phyloP scores from a whole-genome alignment of 1,284 basidiomycete genomes.

The Pseudozyma thailandica region DNA sequence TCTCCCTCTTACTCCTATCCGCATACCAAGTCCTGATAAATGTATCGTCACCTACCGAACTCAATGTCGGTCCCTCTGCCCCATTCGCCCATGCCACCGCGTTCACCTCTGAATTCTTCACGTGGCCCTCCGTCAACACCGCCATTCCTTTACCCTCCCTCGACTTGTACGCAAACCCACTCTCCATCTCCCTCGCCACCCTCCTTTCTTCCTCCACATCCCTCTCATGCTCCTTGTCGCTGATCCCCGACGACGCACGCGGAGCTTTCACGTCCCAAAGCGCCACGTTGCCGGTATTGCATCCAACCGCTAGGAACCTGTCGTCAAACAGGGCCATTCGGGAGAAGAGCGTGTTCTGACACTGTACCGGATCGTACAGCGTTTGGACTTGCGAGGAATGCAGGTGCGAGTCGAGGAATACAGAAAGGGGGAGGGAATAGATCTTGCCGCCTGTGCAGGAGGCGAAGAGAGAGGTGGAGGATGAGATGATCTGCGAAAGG shows the following conservation, averaged over 20 bases:
- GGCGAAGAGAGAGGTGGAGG: constrained; percentile 44
- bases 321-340: constrained; percentile 61
- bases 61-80: constrained; percentile 57
- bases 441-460: constrained; percentile 64
- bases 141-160: constrained; percentile 21
- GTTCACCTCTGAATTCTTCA: constrained; percentile 60
- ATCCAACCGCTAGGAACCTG: constrained; percentile 61
- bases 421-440: constrained; percentile 36
- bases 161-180: constrained; percentile 24
- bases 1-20: constrained; percentile 69
- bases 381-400: constrained; percentile 16
- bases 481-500: constrained; percentile 56
- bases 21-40: constrained; percentile 61
- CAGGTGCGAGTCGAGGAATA: constrained; percentile 25
- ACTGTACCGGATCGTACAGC: constrained; percentile 56
- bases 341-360: constrained; percentile 63
- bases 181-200: constrained; percentile 14
- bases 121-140: constrained; percentile 25
- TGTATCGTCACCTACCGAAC: constrained; percentile 59
- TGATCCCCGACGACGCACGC: not conserved
- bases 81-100: constrained; percentile 59
- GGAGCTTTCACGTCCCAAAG: constrained; percentile 56
- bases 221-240: not conserved
- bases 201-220: constrained; percentile 31
- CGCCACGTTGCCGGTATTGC: constrained; percentile 60